Percentiles rank a stretch among this genome's conserved stretches.
phyloP scores from a whole-genome alignment of 2,329 filamentous ascomycete genomes.

The Grosmannia huntii region DNA sequence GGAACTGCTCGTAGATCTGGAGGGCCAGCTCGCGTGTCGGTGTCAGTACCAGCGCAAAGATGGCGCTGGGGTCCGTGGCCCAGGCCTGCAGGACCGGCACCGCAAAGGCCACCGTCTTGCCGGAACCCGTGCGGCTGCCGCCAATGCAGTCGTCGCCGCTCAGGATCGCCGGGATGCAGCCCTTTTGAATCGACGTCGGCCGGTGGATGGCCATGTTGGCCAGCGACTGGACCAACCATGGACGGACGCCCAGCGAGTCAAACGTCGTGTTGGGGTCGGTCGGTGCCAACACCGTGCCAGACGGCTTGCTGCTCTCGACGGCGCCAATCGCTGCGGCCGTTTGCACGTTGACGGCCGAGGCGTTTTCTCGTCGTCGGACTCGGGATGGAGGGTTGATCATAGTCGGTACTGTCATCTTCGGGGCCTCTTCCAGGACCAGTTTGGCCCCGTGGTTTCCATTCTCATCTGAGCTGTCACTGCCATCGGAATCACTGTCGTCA shows the following conservation, averaged over 20 bases:
- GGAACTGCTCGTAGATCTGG: constrained; percentile 93
- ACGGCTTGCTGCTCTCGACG: background rate
- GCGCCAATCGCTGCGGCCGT: background rate
- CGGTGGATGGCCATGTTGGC: constrained; percentile 65
- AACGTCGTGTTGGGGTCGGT: constrained; percentile 53
- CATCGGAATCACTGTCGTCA: background rate
- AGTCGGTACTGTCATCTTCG: constrained; percentile 22
- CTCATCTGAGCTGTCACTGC: constrained; percentile 1
- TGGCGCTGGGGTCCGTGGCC: constrained; percentile 82
- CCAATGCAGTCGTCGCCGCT: constrained; percentile 90
- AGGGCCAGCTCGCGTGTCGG: constrained; percentile 85
- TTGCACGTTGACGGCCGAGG: constrained; percentile 1
- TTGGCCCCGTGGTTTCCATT: constrained; percentile 15
- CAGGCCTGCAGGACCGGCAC: constrained; percentile 89
- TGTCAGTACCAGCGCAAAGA: constrained; percentile 81
- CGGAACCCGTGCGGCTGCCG: constrained; percentile 85
- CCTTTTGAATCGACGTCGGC: constrained; percentile 86
- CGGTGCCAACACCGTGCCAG: constrained; percentile 30
- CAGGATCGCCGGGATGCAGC: constrained; percentile 84
- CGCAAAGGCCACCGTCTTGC: constrained; percentile 93
- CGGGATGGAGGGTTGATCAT: constrained; percentile 40
- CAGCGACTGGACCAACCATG: constrained; percentile 81
- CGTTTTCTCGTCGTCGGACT: constrained; percentile 25
- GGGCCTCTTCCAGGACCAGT: background rate
- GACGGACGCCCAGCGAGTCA: constrained; percentile 56